Conservation (phyloP, 1,284 basidiomycete genomes). For the Ustilago crameri region DNA sequence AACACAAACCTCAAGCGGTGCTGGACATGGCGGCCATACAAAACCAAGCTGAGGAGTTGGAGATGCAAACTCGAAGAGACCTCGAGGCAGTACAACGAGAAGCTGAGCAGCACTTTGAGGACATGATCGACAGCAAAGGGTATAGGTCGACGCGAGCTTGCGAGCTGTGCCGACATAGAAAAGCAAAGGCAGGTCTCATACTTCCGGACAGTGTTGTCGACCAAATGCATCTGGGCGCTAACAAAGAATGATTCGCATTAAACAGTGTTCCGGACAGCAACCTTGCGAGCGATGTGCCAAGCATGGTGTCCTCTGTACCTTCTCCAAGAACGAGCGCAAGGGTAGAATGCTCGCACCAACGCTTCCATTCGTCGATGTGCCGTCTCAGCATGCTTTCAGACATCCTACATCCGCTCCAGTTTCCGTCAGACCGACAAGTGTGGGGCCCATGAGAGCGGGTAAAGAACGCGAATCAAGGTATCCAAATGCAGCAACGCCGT, state of each 20-base stretch:
- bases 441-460: slow-evolving; percentile 16
- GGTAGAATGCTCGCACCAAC: slow-evolving; percentile 5
- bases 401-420: background rate
- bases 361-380: slow-evolving; percentile 6
- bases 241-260: background rate
- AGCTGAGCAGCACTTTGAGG: slow-evolving; percentile 23
- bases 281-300: slow-evolving; percentile 41
- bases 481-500: slow-evolving; percentile 13
- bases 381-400: slow-evolving; percentile 1
- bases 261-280: slow-evolving; percentile 38
- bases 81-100: slow-evolving; percentile 13
- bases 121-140: slow-evolving; percentile 27
- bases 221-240: background rate
- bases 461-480: slow-evolving; percentile 9
- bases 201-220: background rate
- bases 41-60: slow-evolving; percentile 30
- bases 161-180: slow-evolving; percentile 38
- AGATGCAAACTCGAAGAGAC: slow-evolving; percentile 21
- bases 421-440: background rate
- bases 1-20: slow-evolving; percentile 6
- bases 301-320: slow-evolving; percentile 31
- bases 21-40: slow-evolving; percentile 32
- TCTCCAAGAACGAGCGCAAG: slow-evolving; percentile 23
- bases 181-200: slow-evolving; percentile 40
- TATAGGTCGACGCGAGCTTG: slow-evolving; percentile 41